Conservation (phyloP, 2,329 filamentous ascomycete genomes). For the Aspergillus novoparasiticus region DNA sequence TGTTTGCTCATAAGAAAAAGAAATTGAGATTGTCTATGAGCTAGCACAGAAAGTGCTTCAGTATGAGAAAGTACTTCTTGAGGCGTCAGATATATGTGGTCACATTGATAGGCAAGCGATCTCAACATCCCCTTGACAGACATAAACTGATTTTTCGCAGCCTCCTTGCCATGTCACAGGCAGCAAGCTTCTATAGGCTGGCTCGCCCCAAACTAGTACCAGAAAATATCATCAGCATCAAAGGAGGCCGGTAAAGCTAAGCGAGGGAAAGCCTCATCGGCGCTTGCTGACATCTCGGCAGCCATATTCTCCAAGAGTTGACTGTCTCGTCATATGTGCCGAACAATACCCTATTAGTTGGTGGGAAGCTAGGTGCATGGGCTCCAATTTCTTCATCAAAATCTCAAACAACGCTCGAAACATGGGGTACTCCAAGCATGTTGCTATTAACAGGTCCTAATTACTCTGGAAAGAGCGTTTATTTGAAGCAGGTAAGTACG, state of each 20-base stretch:
- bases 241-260: conserved; percentile 65
- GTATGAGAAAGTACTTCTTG: conserved; percentile 66
- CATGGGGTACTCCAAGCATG: conserved; percentile 59
- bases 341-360: conserved; percentile 73
- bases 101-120: conserved; percentile 70
- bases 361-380: conserved; percentile 48
- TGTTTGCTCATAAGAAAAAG: conserved; percentile 63
- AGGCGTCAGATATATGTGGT: conserved; percentile 77
- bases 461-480: conserved; percentile 94
- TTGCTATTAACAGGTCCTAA: conserved; percentile 89
- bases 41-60: conserved; percentile 72
- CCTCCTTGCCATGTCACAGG: conserved; percentile 75
- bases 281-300: conserved; percentile 28
- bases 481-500: conserved; percentile 73
- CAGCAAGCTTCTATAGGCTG: conserved; percentile 74
- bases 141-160: conserved; percentile 46
- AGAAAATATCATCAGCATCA: conserved; percentile 72
- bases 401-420: conserved; percentile 3
- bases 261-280: neutral
- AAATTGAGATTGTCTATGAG: conserved; percentile 83
- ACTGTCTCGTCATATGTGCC: conserved; percentile 78
- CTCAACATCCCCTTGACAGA: neutral
- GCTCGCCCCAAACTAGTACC: conserved; percentile 68
- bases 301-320: conserved; percentile 83
- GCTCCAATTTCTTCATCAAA: neutral